Base-by-base conservation (phyloP, 2,329 filamentous ascomycete genomes). In the Nemania serpens region DNA sequence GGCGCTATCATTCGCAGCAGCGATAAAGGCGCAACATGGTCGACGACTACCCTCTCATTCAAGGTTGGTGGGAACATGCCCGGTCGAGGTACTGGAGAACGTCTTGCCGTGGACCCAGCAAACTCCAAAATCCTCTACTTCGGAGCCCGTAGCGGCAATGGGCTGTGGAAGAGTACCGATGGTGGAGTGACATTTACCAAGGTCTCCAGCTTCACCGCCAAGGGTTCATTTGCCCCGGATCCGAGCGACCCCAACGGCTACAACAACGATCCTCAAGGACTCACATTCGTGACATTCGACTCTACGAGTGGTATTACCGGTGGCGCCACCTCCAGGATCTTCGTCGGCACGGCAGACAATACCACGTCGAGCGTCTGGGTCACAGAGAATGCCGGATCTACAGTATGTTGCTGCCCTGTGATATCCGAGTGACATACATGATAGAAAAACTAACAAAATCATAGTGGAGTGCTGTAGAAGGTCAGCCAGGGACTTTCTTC, bases 41-140 rank as follows among this genome's bases (percentile, higher is more conserved):
- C 74, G 1, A 74, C 77, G 18, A 79, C 81, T 0, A 73, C 75
- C 5, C 75, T 87, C 0, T 77, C 82, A 2, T 87, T 87, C 75
- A 87, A 87, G 69, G 82, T 85, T 47, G 84, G 84, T 7, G 84
- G 84, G 0, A 87, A 87, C 68, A 86, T 86, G 83, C 84, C 84
- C 7, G 84, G 84, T 1, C 79, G 84, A 29, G 84, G 84, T 7
- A 82, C 81, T 71, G 84, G 84, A 15, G 84, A 86, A 69, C 78
- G 84, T 13, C 78, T 87, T 5, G 83, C 82, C 2, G 78, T 87
- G 9, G 84, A 87, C 67, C 84, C 84, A 1, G 78, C 81, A 47
- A 83, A 84, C 66, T 80, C 82, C 39, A 78, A 82, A 29, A 82
- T 86, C 59, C 68, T 87, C 22, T 86, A 83, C 69, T 85, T 86